phyloP scores from a whole-genome alignment of 768 basidiomycete species.

The Daedaleopsis sinensis region DNA sequence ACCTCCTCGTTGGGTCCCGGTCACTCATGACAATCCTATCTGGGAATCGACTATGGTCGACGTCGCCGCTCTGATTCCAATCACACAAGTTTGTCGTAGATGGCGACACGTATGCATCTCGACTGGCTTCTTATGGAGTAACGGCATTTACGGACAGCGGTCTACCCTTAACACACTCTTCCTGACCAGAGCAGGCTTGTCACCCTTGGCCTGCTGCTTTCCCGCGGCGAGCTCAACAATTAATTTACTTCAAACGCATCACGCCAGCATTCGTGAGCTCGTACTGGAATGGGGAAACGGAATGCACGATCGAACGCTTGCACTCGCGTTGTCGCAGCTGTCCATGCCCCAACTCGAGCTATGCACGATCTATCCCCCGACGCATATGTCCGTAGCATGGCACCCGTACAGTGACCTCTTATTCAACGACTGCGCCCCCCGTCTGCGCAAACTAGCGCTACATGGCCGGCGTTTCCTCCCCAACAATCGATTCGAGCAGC shows the following conservation, averaged over 20 bases:
- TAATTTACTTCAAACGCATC: no score
- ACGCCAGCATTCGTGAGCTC: no score
- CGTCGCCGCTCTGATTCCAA: background rate
- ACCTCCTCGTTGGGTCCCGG: background rate
- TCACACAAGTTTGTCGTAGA: background rate
- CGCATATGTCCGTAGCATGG: no score
- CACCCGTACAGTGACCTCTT: background rate
- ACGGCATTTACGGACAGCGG: background rate
- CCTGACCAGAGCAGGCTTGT: no score
- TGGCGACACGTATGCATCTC: background rate
- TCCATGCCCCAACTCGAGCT: background rate
- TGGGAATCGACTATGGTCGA: background rate
- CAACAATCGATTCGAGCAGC: background rate
- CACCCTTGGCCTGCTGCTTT: no score
- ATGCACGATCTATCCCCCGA: background rate
- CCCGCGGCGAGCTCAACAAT: no score
- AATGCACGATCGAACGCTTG: background rate
- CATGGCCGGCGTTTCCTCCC: background rate
- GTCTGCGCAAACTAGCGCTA: background rate
- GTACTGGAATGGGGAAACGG: no score
- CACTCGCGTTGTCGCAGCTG: background rate
- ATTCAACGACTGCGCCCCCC: background rate
- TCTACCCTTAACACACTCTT: background rate
- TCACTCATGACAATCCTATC: background rate
- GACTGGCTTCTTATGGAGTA: background rate